phyloP scores from a whole-genome alignment of 352 stramenopile genomes.

The Phytophthora rubi region DNA sequence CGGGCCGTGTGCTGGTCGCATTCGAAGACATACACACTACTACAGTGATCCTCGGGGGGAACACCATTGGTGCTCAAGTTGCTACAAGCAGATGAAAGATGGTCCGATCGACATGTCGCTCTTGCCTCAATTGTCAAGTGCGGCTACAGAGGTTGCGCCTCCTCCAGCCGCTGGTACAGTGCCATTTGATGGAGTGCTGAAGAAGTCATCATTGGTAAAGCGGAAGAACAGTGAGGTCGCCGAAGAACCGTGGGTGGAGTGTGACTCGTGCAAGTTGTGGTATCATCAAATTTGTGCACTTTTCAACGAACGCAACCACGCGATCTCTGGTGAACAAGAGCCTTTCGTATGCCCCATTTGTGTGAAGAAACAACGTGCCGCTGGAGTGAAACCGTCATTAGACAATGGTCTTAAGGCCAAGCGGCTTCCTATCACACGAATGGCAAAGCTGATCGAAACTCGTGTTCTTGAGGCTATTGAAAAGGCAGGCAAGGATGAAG shows the following conservation, averaged over 20 bases:
- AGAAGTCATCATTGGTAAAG: slow-evolving; percentile 95
- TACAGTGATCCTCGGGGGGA: slow-evolving; percentile 86
- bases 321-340: slow-evolving; percentile 89
- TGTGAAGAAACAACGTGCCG: slow-evolving; percentile 81
- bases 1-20: slow-evolving; percentile 81
- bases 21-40: slow-evolving; percentile 88
- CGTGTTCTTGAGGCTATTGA: slow-evolving; percentile 78
- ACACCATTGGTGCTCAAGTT: slow-evolving; percentile 89
- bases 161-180: slow-evolving; percentile 31
- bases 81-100: slow-evolving; percentile 92
- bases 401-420: slow-evolving; percentile 84
- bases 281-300: slow-evolving; percentile 99
- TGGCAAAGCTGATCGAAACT: slow-evolving; percentile 86
- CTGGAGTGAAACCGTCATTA: slow-evolving; percentile 78
- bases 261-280: slow-evolving; percentile 98
- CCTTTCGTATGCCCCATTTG: slow-evolving; percentile 89
- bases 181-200: slow-evolving; percentile 78
- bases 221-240: slow-evolving; percentile 99
- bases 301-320: slow-evolving; percentile 99
- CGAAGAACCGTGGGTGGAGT: slow-evolving; percentile 98
- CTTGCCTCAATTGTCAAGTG: slow-evolving; percentile 74
- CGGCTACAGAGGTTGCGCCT: slow-evolving; percentile 51
- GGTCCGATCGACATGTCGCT: slow-evolving; percentile 92
- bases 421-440: slow-evolving; percentile 80
- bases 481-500: slow-evolving; percentile 80